Conservation (phyloP, 2,329 filamentous ascomycete genomes). For the Diaporthe eres region DNA sequence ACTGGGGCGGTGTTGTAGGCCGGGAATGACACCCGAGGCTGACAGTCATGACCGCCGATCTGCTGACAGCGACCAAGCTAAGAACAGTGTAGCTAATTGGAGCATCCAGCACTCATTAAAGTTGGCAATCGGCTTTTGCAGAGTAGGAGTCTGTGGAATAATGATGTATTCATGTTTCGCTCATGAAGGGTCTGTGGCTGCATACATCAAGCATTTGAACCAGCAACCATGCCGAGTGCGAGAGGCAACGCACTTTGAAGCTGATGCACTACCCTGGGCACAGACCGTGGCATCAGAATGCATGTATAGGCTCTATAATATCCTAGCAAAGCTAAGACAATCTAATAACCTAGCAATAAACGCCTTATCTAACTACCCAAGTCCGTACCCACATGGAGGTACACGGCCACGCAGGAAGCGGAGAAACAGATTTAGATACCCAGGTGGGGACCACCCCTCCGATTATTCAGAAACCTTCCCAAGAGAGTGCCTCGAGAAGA, state of each 20-base stretch:
- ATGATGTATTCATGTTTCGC: too few species aligned
- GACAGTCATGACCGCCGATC: neutral
- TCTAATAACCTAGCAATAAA: neutral
- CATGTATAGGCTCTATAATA: neutral
- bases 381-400: neutral
- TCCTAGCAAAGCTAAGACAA: too few species aligned
- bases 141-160: neutral
- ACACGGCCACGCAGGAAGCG: too few species aligned
- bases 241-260: neutral
- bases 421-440: too few species aligned
- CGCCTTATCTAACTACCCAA: neutral
- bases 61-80: neutral
- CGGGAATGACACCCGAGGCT: neutral
- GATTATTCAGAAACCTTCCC: neutral
- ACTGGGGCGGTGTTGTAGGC: neutral
- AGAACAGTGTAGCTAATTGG: neutral
- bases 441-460: too few species aligned
- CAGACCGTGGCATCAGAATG: neutral
- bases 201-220: neutral
- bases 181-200: too few species aligned
- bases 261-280: too few species aligned
- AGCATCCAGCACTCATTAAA: rapidly evolving
- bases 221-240: neutral
- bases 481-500: conserved; percentile 44
- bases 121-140: neutral